Evolutionary conservation across 2,329 filamentous ascomycete species (phyloP).

Genomic region (Pseudogymnoascus sp.): DNA sequence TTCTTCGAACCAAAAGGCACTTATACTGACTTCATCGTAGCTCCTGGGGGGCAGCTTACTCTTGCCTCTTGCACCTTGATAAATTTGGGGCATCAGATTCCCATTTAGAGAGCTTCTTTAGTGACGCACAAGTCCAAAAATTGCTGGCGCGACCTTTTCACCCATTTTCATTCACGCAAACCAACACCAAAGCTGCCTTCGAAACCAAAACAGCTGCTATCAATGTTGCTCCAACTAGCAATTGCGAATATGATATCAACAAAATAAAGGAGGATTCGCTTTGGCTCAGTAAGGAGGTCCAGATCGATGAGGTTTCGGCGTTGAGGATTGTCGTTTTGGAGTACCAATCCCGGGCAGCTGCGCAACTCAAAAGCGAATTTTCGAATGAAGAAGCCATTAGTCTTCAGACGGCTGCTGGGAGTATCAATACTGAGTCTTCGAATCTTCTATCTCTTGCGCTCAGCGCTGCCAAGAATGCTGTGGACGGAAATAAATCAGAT

Average conservation of each 20-base stretch:
- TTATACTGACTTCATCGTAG: constrained; percentile 30
- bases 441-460: constrained; percentile 41
- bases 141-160: constrained; percentile 61
- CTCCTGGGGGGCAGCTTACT: constrained; percentile 53
- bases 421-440: constrained; percentile 50
- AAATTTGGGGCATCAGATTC: constrained; percentile 44
- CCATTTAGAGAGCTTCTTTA: constrained; percentile 56
- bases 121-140: constrained; percentile 56
- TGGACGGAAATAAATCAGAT: constrained; percentile 47
- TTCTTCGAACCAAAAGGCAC: constrained; percentile 12
- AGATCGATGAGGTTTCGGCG: constrained; percentile 73
- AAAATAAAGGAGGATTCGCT: constrained; percentile 75
- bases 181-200: constrained; percentile 61
- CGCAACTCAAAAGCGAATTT: constrained; percentile 60
- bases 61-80: constrained; percentile 51
- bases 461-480: constrained; percentile 17
- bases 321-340: constrained; percentile 74
- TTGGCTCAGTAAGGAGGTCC: constrained; percentile 73
- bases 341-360: constrained; percentile 71
- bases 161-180: constrained; percentile 55
- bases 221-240: constrained; percentile 62
- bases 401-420: constrained; percentile 63
- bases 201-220: constrained; percentile 83
- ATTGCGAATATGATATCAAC: constrained; percentile 62
- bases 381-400: constrained; percentile 72